A percentile compares a stretch with the other conserved stretches of the same genome.
Conservation (phyloP, 108 stramenopile genomes). For the Tribonema minus region DNA sequence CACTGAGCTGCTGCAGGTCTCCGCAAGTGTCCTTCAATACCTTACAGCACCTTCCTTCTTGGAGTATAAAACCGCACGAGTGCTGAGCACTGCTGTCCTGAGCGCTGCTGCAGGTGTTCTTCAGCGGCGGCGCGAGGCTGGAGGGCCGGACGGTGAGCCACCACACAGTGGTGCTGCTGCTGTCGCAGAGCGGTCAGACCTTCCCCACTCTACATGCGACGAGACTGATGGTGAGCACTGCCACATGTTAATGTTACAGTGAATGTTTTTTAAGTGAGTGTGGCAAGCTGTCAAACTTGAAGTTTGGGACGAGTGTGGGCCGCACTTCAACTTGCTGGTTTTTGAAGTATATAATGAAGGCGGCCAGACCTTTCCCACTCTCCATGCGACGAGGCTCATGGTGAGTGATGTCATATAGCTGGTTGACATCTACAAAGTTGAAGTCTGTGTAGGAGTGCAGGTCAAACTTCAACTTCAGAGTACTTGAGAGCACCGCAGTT, state of each 20-base stretch:
- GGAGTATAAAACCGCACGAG: too few species aligned
- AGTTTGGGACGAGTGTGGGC: too few species aligned
- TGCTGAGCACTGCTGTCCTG: not conserved
- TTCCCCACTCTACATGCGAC: conserved; percentile 44
- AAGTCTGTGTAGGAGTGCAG: too few species aligned
- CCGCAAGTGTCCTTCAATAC: too few species aligned
- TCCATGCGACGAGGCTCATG: conserved; percentile 29
- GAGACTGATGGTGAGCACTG: not conserved
- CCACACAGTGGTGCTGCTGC: conserved; percentile 8
- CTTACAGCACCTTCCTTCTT: too few species aligned
- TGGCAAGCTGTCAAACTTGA: too few species aligned
- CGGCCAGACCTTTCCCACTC: conserved; percentile 43
- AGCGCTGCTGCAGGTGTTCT: not conserved
- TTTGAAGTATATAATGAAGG: too few species aligned
- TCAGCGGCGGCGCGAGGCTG: not conserved
- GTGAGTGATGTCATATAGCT: not conserved
- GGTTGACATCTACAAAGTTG: not conserved
- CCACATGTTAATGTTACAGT: not conserved
- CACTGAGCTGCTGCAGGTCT: too few species aligned
- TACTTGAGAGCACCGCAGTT: too few species aligned
- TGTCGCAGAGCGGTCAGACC: conserved; percentile 44
- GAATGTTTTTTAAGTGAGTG: not conserved
- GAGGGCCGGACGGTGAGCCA: not conserved
- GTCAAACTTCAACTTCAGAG: too few species aligned
- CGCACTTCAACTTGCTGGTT: too few species aligned